These are phyloP conservation scores for Teratosphaeriaceae sp. DNA, from an alignment of 2,329 filamentous ascomycete genomes.

Conservation along the genomic window DNA sequence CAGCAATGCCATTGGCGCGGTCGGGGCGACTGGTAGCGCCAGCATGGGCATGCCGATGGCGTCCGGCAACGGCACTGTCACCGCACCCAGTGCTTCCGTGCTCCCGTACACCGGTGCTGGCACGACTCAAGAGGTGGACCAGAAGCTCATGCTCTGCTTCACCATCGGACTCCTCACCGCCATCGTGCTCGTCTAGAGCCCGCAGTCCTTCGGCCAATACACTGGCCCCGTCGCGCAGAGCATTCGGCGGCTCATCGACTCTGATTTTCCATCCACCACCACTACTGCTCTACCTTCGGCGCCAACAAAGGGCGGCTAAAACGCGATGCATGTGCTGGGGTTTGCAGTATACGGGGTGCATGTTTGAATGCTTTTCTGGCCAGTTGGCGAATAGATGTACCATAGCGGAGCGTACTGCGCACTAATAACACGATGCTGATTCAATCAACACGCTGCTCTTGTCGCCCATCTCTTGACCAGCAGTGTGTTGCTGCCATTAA, in stretches of 20 bases:
- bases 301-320: neutral
- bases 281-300: neutral
- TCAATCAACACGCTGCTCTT: too few species aligned
- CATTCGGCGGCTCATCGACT: neutral
- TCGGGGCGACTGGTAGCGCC: conserved; percentile 10
- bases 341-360: conserved; percentile 1
- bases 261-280: neutral
- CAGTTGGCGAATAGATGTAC: neutral
- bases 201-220: too few species aligned
- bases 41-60: neutral
- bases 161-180: conserved; percentile 13
- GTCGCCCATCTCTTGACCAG: neutral
- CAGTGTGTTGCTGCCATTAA: too few species aligned
- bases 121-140: conserved; percentile 6
- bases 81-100: conserved; percentile 5
- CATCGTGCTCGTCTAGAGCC: conserved; percentile 14
- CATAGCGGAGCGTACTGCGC: neutral
- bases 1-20: conserved; percentile 8
- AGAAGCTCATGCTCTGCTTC: conserved; percentile 12
- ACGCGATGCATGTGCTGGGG: conserved; percentile 6
- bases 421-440: neutral
- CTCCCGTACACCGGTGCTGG: conserved; percentile 12
- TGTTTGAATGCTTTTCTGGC: neutral
- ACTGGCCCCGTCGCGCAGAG: neutral
- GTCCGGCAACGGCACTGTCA: conserved; percentile 13